Evolutionary conservation across 2,329 filamentous ascomycete species (phyloP), one percentile per base, ranked within the genome.

Genomic region (Venturia carpophila): DNA sequence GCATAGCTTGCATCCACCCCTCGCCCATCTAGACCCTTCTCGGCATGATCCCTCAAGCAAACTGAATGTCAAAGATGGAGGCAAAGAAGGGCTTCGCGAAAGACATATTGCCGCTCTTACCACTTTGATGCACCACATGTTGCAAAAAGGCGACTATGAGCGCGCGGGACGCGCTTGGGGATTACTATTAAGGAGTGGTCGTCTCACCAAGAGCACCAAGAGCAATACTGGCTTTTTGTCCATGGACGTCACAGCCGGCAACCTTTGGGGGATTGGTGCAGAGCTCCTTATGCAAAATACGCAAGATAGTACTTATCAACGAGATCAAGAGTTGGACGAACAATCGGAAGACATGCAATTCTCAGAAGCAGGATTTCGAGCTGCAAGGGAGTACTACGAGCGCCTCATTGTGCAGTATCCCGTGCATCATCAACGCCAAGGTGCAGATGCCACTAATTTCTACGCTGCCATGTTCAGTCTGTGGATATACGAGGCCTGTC

Each of bases 201-300:
- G 45, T 34, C 30, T 64, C 27, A 39, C 63, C 1, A 47, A 41
- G 43, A 49, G 39, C 15, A 17, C 15, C 11, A 82, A 85, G 60
- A 83, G 82, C 62, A 78, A 87, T 30, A 42, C 45, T 39, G 72
- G 76, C 66, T 85, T 85, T 3, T 74, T 75, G 60, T 77, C 78
- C 7, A 79, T 92, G 24, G 91, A 96, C 72, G 74, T 93, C 60
- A 84, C 91, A 47, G 79, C 79, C 24, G 82, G 87, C 70, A 83
- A 85, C 43, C 82, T 89, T 68, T 97, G 92, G 93, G 87, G 87
- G 17, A 82, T 96, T 56, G 92, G 91, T 0, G 91, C 90, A 1
- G 92, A 96, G 76, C 84, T 97, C 24, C 77, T 96, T 65, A 85
- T 96, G 77, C 84, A 88, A 17, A 60, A 47, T 10, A 47, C 34